phyloP scores from a whole-genome alignment of 2,329 filamentous ascomycete species.

The Colletotrichum noveboracense region DNA sequence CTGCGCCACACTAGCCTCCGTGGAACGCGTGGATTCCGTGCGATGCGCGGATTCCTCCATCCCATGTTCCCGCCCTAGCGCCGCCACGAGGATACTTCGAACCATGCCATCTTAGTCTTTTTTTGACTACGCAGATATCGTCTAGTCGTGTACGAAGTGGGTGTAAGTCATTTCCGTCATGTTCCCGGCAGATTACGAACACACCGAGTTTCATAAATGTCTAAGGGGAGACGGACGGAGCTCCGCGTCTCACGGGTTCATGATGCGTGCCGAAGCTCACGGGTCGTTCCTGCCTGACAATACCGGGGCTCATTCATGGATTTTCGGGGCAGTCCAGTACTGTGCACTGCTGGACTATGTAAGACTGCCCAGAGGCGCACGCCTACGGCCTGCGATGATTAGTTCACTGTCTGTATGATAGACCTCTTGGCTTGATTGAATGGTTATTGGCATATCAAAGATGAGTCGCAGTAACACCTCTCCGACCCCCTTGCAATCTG shows the following conservation, averaged over 20 bases:
- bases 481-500: not conserved
- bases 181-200: not conserved
- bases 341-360: not conserved
- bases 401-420: not conserved
- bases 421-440: not conserved
- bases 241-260: not conserved
- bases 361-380: not conserved
- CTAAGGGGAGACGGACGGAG: not conserved
- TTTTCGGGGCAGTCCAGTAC: not conserved
- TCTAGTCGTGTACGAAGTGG: not conserved
- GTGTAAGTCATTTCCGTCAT: not conserved
- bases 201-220: not conserved
- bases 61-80: not conserved
- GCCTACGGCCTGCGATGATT: too few species aligned
- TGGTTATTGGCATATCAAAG: accelerated
- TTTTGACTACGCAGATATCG: not conserved
- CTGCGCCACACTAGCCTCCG: not conserved
- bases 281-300: accelerated
- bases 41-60: not conserved
- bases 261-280: not conserved
- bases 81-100: not conserved
- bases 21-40: not conserved
- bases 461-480: not conserved
- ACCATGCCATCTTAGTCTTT: not conserved
- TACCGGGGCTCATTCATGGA: not conserved